These are phyloP conservation scores for Rhodotorula mucilaginosa DNA, from an alignment of 1,284 basidiomycete species.

Conservation along the genomic window DNA sequence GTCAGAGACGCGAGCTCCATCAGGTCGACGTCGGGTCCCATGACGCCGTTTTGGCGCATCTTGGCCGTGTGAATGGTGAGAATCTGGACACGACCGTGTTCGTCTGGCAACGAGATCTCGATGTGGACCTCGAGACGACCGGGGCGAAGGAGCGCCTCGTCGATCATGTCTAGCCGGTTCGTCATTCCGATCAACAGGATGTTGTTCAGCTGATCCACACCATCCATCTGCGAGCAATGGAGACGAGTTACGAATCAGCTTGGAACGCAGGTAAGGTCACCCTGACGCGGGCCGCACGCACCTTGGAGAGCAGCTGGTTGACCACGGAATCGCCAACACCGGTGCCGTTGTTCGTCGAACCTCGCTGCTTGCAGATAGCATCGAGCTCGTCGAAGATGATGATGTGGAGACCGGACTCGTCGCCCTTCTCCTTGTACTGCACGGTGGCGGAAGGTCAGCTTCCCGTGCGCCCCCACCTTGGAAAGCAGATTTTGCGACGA, in stretches of 20 bases:
- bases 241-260: background rate
- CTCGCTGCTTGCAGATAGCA: slow-evolving; percentile 98
- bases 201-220: slow-evolving; percentile 98
- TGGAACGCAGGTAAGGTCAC: no score
- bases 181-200: slow-evolving; percentile 99
- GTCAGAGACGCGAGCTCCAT: slow-evolving; percentile 77
- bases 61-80: slow-evolving; percentile 92
- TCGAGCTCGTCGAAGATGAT: slow-evolving; percentile 99
- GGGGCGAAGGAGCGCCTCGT: slow-evolving; percentile 93
- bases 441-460: background rate
- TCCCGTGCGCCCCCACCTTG: no score
- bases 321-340: slow-evolving; percentile 98
- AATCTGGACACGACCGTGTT: slow-evolving; percentile 88
- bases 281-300: slow-evolving; percentile 45
- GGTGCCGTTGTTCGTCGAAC: slow-evolving; percentile 73
- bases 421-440: slow-evolving; percentile 96
- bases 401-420: slow-evolving; percentile 96
- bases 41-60: slow-evolving; percentile 87
- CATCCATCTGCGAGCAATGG: slow-evolving; percentile 74
- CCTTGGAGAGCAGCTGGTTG: slow-evolving; percentile 97
- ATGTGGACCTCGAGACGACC: slow-evolving; percentile 99
- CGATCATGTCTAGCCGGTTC: slow-evolving; percentile 98
- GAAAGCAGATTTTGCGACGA: slow-evolving; percentile 36
- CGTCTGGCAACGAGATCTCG: slow-evolving; percentile 97
- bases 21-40: slow-evolving; percentile 85